A percentile compares a stretch with the other conserved stretches of the same genome.
Conservation (phyloP, 352 stramenopile genomes). For the Thraustochytrium sp. region DNA sequence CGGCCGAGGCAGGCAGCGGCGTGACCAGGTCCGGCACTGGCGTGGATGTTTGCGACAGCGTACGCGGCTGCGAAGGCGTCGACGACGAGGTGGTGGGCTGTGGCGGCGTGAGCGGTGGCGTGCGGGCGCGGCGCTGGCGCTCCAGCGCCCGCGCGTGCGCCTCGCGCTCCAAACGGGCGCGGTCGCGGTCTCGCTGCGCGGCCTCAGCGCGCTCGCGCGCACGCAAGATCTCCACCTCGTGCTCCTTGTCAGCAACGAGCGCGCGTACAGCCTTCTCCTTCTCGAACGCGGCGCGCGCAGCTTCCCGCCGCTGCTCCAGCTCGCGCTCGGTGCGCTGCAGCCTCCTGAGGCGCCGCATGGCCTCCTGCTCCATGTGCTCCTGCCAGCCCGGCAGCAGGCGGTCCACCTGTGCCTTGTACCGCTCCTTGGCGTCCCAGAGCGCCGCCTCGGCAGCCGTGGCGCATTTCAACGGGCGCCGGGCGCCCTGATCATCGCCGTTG, state of each 20-base stretch:
- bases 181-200: not conserved
- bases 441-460: not conserved
- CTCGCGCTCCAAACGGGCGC: not conserved
- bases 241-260: constrained; percentile 19
- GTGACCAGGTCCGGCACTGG: not conserved
- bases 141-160: not conserved
- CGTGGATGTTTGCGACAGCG: not conserved
- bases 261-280: constrained; percentile 7
- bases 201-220: not conserved
- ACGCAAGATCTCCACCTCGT: not conserved
- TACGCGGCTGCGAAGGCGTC: not conserved
- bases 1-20: not conserved
- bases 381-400: not conserved
- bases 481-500: not conserved
- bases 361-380: constrained; percentile 2
- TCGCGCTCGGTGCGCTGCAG: not conserved
- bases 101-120: no score
- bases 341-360: not conserved
- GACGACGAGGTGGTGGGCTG: no score
- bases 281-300: not conserved
- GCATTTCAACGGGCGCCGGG: no score
- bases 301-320: not conserved
- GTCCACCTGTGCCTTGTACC: constrained; percentile 1
- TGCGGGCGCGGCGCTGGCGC: no score
- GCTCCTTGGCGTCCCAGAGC: not conserved